Conservation (phyloP, 208 protist species). For the Acanthamoeba culbertsoni region DNA sequence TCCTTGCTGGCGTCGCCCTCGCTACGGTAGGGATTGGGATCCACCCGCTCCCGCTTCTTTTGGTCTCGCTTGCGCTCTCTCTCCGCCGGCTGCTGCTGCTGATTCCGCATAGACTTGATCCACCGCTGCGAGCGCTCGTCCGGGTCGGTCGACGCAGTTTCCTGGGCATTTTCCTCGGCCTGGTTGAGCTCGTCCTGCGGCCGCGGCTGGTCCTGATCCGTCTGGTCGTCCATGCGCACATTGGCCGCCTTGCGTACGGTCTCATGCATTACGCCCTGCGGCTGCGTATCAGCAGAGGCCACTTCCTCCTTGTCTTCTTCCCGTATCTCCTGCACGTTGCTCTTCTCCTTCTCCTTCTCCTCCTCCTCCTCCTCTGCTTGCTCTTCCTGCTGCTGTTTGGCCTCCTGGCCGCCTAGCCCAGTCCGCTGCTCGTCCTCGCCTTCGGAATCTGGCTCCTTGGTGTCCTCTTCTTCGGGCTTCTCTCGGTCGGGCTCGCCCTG, state of each 20-base stretch:
- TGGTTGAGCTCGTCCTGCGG: conserved; percentile 27
- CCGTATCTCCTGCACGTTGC: neutral
- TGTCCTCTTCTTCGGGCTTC: conserved; percentile 38
- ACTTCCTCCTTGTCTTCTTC: conserved; percentile 60
- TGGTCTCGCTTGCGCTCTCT: neutral
- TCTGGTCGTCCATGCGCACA: conserved; percentile 22
- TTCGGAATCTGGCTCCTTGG: conserved; percentile 37
- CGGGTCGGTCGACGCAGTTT: neutral
- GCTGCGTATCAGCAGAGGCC: neutral
- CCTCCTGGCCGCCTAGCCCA: neutral
- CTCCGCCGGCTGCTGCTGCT: no score
- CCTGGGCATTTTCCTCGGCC: neutral
- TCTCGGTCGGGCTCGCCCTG: neutral
- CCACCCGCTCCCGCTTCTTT: conserved; percentile 42
- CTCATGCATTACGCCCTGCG: conserved; percentile 24
- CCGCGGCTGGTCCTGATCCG: conserved; percentile 6
- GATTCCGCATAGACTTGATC: conserved; percentile 37
- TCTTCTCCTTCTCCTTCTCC: neutral
- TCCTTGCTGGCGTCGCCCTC: conserved; percentile 78
- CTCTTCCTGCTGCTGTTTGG: neutral
- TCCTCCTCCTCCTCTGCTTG: conserved; percentile 52
- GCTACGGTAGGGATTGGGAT: conserved; percentile 79
- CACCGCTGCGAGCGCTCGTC: conserved; percentile 25
- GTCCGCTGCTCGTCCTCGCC: conserved; percentile 33
- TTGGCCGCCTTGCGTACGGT: neutral